Base-by-base conservation (phyloP, 352 stramenopile species). In the Pilasporangium apinafurcum region DNA sequence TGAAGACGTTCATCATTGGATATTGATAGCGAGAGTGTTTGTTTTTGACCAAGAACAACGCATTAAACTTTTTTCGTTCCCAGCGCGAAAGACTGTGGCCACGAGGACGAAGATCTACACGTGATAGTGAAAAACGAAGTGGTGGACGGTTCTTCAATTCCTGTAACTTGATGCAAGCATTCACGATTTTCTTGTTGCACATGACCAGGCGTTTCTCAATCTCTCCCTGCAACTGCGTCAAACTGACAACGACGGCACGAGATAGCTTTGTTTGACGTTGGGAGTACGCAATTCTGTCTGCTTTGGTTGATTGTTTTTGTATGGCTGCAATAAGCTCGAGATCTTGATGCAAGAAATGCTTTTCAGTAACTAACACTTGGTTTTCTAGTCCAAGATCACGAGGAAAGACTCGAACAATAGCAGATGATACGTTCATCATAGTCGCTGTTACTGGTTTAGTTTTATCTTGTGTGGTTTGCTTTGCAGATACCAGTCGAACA, bases 171-270 rank as follows among this genome's bases (percentile, higher is more conserved):
- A 88, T 52, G 32, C 67, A 81, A 14, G 63, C 68, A 9, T 18
- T 39, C 8, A 86, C 38, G 37, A 88, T 73, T 44, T 82, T 86
- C 16, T 62, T 64, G 33, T 81, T 86, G 48, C 63, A 74, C 44
- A 78, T 81, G 8, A 76, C 64, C 25, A 89, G 48, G 0, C 73
- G 70, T 41, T 74, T 62, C 10, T 68, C 45, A 8, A 86, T 24
- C 37, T 86, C 68, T 4, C 44, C 43, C 14, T 51, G 25, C 1
- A 84, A 59, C 25, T 83, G 76, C 8, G 49, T 47, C 28, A 83
- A 37, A 22, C 86, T 66, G 22, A 88, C 54, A 7, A 68, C 37
- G 36, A 82, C 55, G 0, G 53, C 69, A 17, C 72, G 65, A 21
- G 65, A 59, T 33, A 64, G 38, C 26, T 37, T 25, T 16, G 39